A percentile compares a stretch with the other conserved stretches of the same genome.
phyloP scores from a whole-genome alignment of 2,329 filamentous ascomycete genomes.

The Stagonosporopsis rhizophila region DNA sequence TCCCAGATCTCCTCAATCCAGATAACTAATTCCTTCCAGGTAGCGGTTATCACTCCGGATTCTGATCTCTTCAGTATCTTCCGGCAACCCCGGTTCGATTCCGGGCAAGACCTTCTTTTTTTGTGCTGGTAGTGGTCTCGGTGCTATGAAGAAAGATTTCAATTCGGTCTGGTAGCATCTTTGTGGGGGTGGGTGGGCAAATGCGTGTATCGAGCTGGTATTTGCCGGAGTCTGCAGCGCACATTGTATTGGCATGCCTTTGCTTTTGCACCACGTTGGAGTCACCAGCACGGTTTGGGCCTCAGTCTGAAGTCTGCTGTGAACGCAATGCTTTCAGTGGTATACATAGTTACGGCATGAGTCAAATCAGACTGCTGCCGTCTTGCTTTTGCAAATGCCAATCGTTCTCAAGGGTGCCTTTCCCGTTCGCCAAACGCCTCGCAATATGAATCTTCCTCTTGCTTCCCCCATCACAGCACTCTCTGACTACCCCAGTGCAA shows the following conservation, averaged over 20 bases:
- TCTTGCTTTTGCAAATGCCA: constrained; percentile 22
- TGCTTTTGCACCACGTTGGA: background rate
- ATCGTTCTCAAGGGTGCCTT: constrained; percentile 16
- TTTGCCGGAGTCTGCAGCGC: no score
- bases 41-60: constrained; percentile 25
- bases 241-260: no score
- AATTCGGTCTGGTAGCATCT: no score
- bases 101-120: constrained; percentile 23
- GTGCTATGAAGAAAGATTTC: no score
- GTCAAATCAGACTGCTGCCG: constrained; percentile 3
- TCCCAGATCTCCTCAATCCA: constrained; percentile 8
- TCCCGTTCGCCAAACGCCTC: constrained; percentile 40
- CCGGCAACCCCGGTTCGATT: constrained; percentile 25
- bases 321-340: constrained; percentile 11
- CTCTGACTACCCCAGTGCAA: background rate
- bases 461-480: background rate
- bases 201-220: no score
- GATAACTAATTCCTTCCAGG: constrained; percentile 4
- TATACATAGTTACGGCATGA: constrained; percentile 14
- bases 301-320: background rate
- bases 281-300: background rate
- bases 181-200: no score
- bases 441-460: constrained; percentile 32
- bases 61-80: constrained; percentile 21
- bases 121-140: background rate